Evolutionary conservation across 1,284 basidiomycete species (phyloP).

Genomic region (Termitomyces sp.): DNA sequence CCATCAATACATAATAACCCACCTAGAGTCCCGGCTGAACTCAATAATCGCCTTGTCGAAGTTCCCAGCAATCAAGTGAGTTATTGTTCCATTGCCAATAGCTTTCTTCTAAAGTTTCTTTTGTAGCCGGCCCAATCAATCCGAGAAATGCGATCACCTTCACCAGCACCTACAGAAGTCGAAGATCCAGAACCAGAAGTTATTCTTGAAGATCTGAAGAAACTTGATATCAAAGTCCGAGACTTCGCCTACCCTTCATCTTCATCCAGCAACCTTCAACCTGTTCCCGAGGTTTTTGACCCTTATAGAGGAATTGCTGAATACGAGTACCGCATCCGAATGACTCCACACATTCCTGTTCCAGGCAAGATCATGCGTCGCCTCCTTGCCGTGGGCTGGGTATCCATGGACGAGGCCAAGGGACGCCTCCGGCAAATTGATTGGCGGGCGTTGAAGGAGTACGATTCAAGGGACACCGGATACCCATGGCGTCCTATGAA

Average conservation of each 20-base stretch:
- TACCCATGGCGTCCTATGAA: slow-evolving; percentile 19
- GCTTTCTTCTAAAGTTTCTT: not conserved
- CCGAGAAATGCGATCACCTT: slow-evolving; percentile 17
- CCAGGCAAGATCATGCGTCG: slow-evolving; percentile 41
- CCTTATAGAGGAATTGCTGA: slow-evolving; percentile 31
- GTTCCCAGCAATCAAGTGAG: slow-evolving; percentile 8
- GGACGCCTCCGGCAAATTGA: slow-evolving; percentile 37
- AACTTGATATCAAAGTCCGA: slow-evolving; percentile 36
- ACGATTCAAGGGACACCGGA: slow-evolving; percentile 24
- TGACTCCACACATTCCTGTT: slow-evolving; percentile 30
- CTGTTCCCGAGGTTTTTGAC: slow-evolving; percentile 36
- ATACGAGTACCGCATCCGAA: slow-evolving; percentile 29
- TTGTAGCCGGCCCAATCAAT: not conserved
- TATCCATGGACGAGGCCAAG: slow-evolving; percentile 36
- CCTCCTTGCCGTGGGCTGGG: slow-evolving; percentile 44
- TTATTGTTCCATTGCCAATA: not conserved
- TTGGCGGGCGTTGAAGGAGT: slow-evolving; percentile 32
- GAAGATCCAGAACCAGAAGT: slow-evolving; percentile 30
- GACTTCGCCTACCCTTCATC: slow-evolving; percentile 15
- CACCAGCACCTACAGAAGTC: slow-evolving; percentile 30
- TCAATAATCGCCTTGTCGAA: not conserved
- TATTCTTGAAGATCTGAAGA: slow-evolving; percentile 21
- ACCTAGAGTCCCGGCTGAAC: not conserved
- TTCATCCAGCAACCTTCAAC: slow-evolving; percentile 4
- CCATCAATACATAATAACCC: not conserved